Base-by-base conservation (phyloP, 306 rosid species). In the Quercus ilex region DNA sequence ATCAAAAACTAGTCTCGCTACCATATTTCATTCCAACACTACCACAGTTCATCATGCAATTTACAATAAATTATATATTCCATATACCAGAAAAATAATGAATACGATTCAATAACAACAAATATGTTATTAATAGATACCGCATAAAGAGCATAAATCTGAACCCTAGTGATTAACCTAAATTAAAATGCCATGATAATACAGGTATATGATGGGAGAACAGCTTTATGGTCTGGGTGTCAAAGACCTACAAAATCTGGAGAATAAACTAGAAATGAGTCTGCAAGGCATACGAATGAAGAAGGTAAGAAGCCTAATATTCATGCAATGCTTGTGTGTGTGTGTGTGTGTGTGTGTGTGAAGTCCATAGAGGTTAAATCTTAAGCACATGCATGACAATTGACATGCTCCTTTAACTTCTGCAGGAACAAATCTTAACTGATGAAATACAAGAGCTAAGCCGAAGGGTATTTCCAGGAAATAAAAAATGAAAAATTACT, bases 121-220 rank as follows among this genome's bases (percentile, higher is more conserved):
- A 63, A 63, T 63, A 63, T 63, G 19, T 5, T 35, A 18, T 35
- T 18, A 67, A 33, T 67, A 35, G 49, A 33, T 19, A 33, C 49
- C 17, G 2, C 51, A 33, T 35, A 35, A 17, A 67, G 49, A 67
- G n/a, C 11, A 35, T 35, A 67, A 67, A 33, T 19, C 23, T 33
- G 5, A 67, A 12, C 26, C 13, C 26, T 19, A 33, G 65, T 31
- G 62, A 59, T 55, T 30, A 76, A 9, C 68, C 81, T 67, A 80
- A 80, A 68, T 77, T 71, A 41, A 76, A 70, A 41, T 33, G 64
- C 46, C 56, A 70, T 78, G 71, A 64, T 12, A 60, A 49, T 35
- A 70, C 91, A 92, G 97, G 81, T 85, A 88, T 69, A 19, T 87
- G 84, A 87, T 87, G 89, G 97, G 94, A 74, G 83, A 84, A 87